Percentiles rank a stretch among this genome's conserved stretches.
Conservation (phyloP, 495 filamentous ascomycete species). For the Durotheca rogersii region DNA sequence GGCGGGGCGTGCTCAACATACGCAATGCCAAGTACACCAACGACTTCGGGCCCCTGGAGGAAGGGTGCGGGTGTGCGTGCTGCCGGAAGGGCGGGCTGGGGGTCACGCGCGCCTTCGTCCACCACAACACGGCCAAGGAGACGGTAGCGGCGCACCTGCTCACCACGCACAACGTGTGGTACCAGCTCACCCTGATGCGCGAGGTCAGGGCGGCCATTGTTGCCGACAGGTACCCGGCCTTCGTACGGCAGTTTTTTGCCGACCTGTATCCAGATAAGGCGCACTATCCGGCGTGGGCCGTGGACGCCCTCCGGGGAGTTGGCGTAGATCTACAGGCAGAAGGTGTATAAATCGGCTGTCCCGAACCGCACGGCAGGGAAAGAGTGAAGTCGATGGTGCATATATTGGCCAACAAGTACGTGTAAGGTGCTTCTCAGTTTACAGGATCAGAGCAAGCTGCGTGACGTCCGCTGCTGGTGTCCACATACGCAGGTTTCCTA, state of each 20-base stretch:
- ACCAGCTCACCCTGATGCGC: constrained; percentile 80
- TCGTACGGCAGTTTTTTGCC: constrained; percentile 74
- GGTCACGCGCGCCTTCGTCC: constrained; percentile 83
- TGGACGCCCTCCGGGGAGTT: constrained; percentile 78
- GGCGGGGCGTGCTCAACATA: constrained; percentile 77
- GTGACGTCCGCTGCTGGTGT: too few species aligned
- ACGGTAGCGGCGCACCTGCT: constrained; percentile 93
- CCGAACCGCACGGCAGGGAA: constrained; percentile 1
- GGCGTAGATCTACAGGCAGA: constrained; percentile 68
- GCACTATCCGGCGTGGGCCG: constrained; percentile 79
- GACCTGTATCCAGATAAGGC: constrained; percentile 66
- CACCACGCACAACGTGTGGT: constrained; percentile 93
- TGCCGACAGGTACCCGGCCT: constrained; percentile 76
- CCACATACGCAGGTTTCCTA: too few species aligned
- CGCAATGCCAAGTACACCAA: constrained; percentile 70
- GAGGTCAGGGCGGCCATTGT: constrained; percentile 74
- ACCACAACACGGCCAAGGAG: constrained; percentile 91
- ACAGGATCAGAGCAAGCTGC: too few species aligned
- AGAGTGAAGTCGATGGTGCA: not conserved
- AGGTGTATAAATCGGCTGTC: constrained; percentile 10
- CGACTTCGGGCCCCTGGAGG: constrained; percentile 82
- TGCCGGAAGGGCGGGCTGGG: constrained; percentile 76
- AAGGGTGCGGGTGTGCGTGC: constrained; percentile 74
- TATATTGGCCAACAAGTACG: too few species aligned
- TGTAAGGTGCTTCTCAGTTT: too few species aligned